Percentiles rank a stretch among this genome's conserved stretches.
These are phyloP conservation scores for Physaria fendleri DNA, from an alignment of 345 rosid species.

Conservation along the genomic window DNA sequence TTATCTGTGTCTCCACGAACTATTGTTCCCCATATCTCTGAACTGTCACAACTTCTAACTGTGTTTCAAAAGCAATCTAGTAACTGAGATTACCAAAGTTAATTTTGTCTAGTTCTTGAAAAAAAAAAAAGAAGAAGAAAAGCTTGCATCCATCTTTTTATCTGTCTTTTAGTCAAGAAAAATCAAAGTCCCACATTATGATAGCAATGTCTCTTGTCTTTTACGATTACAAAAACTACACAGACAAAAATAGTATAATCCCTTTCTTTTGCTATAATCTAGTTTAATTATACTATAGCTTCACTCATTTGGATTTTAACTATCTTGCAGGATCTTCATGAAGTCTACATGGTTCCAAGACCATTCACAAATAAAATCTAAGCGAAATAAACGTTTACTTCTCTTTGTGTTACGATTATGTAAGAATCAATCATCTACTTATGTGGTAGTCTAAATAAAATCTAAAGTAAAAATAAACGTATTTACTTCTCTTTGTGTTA, in stretches of 20 bases:
- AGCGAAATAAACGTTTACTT: slow-evolving; percentile 8
- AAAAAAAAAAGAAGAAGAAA: too few relatives aligned
- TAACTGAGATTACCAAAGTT: too few relatives aligned
- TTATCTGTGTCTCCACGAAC: too few relatives aligned
- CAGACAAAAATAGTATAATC: not conserved
- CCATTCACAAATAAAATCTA: slow-evolving; percentile 9
- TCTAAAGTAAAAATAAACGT: slow-evolving; percentile 12
- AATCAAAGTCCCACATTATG: slow-evolving; percentile 13
- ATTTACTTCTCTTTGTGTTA: slow-evolving; percentile 12
- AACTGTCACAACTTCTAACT: too few relatives aligned
- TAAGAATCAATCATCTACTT: slow-evolving; percentile 10
- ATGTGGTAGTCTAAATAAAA: slow-evolving; percentile 8
- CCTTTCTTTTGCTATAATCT: not conserved
- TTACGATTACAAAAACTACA: slow-evolving; percentile 9
- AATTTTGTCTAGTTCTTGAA: too few relatives aligned
- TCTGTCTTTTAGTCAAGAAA: slow-evolving; percentile 17
- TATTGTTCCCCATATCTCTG: too few relatives aligned
- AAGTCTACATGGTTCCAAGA: slow-evolving; percentile 8
- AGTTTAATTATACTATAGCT: not conserved
- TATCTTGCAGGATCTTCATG: slow-evolving; percentile 23
- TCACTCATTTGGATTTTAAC: not conserved
- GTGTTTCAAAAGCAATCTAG: too few relatives aligned
- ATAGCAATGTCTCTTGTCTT: slow-evolving; percentile 26
- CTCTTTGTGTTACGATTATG: slow-evolving; percentile 15
- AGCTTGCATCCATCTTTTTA: slow-evolving; percentile 8